Evolutionary conservation across 768 basidiomycete species (phyloP).

Genomic region (Amylocystis lapponica): DNA sequence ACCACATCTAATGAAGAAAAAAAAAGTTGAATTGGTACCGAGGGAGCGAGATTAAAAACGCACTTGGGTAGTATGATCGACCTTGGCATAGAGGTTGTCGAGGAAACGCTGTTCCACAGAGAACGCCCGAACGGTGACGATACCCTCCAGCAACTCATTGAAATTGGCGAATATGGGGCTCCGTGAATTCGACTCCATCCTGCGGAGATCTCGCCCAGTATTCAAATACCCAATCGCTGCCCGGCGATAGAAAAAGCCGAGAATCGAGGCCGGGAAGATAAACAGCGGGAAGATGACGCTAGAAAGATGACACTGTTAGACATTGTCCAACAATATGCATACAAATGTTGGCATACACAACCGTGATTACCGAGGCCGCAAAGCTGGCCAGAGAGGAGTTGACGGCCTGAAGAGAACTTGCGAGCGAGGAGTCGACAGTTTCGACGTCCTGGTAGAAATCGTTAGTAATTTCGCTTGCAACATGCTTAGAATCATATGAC

Average conservation of each 20-base stretch:
- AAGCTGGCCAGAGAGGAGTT: conserved; percentile 76
- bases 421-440: conserved; percentile 74
- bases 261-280: conserved; percentile 66
- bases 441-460: conserved; percentile 57
- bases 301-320: conserved; percentile 12
- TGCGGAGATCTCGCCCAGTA: conserved; percentile 77
- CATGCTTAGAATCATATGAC: too few relatives aligned
- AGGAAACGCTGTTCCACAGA: conserved; percentile 76
- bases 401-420: conserved; percentile 65
- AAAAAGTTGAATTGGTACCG: neutral
- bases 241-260: conserved; percentile 68
- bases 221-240: conserved; percentile 70
- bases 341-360: conserved; percentile 42
- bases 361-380: conserved; percentile 66
- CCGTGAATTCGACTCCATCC: conserved; percentile 87
- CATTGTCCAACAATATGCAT: conserved; percentile 5
- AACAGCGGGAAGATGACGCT: conserved; percentile 79
- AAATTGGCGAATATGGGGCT: conserved; percentile 84
- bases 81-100: conserved; percentile 63
- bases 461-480: conserved; percentile 1
- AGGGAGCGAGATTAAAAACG: neutral
- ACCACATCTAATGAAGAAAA: conserved; percentile 61
- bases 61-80: conserved; percentile 77
- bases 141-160: conserved; percentile 77
- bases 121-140: conserved; percentile 92